Evolutionary conservation across 176 grass and related monocot species (phyloP).

Genomic region (Saccharum spontaneum): DNA sequence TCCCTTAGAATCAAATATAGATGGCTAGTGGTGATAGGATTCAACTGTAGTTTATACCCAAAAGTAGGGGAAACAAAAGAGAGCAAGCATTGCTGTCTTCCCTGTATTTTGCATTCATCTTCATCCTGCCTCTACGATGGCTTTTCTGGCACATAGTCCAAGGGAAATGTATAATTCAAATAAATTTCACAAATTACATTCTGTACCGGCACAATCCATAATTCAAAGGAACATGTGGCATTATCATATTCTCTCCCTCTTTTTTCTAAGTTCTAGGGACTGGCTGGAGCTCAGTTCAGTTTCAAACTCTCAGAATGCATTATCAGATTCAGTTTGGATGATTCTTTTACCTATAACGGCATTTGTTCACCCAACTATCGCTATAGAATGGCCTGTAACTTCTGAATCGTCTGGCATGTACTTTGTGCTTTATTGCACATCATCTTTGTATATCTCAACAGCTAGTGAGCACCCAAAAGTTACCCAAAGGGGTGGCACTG

Average conservation of each 20-base stretch:
- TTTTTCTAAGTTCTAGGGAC: background rate
- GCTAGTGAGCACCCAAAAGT: background rate
- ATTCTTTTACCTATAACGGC: background rate
- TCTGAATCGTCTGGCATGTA: background rate
- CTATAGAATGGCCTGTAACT: background rate
- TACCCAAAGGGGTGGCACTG: background rate
- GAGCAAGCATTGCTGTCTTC: background rate
- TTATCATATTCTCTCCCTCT: background rate
- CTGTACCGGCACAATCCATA: background rate
- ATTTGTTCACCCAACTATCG: background rate
- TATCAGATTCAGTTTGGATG: background rate
- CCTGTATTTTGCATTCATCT: background rate
- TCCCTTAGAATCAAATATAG: constrained; percentile 13
- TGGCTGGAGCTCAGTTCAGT: background rate
- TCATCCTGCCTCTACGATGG: background rate
- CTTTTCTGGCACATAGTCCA: too few species aligned
- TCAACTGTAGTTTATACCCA: background rate
- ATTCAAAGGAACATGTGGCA: background rate
- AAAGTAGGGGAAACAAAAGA: background rate
- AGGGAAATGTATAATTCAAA: background rate
- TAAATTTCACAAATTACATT: background rate
- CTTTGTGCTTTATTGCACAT: background rate
- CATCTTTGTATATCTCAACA: background rate
- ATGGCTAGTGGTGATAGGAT: constrained; percentile 27
- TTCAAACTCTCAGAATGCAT: background rate